These are phyloP conservation scores for Termitomyces sp. DNA, from an alignment of 768 basidiomycete genomes.

Conservation along the genomic window DNA sequence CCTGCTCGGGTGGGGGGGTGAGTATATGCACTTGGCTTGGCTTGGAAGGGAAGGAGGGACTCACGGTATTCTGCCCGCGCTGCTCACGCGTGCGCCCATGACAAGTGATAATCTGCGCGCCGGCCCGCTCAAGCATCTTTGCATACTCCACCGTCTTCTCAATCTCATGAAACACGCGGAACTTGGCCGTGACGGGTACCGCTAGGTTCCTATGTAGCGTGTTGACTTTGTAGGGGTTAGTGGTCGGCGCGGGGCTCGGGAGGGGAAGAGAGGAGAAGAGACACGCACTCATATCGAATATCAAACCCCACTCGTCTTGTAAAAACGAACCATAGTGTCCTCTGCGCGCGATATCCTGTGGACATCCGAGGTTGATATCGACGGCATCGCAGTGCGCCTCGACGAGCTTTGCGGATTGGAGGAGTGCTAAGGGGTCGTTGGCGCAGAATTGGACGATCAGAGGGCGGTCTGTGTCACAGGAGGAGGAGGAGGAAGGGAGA, in stretches of 20 bases:
- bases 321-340: constrained; percentile 89
- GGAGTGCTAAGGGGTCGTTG: constrained; percentile 78
- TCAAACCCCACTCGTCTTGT: constrained; percentile 93
- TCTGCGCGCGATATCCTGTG: constrained; percentile 89
- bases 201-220: constrained; percentile 79
- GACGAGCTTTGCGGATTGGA: constrained; percentile 74
- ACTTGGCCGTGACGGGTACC: constrained; percentile 70
- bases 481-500: not conserved
- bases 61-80: constrained; percentile 79
- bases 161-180: constrained; percentile 51
- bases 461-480: constrained; percentile 60
- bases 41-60: constrained; percentile 18
- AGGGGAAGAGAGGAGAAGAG: not conserved
- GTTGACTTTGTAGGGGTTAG: too few species aligned
- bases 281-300: not conserved
- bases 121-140: constrained; percentile 83
- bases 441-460: constrained; percentile 93
- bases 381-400: constrained; percentile 87
- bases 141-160: constrained; percentile 93
- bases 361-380: constrained; percentile 92
- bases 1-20: constrained; percentile 37
- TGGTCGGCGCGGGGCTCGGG: too few species aligned
- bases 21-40: too few species aligned
- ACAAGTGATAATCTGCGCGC: constrained; percentile 52
- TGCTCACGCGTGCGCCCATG: constrained; percentile 92